Evolutionary conservation across 257 asterid genomes (phyloP), one percentile per base, ranked within the genome.

Genomic region (Scutellaria galericulata): DNA sequence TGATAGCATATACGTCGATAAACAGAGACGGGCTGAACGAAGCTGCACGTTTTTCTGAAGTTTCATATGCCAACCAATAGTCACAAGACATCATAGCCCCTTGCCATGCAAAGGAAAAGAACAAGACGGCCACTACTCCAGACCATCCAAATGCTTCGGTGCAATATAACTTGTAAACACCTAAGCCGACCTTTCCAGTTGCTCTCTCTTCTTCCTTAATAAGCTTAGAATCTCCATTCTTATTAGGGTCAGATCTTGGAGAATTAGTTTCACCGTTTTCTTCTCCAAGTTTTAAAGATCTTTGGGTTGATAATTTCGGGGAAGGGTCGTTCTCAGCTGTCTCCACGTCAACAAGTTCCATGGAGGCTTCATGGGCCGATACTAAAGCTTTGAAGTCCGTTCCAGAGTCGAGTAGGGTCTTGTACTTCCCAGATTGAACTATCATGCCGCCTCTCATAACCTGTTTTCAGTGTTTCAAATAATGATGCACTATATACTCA

Each of bases 361-460:
- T 87, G 2, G 99, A 90, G 59, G 96, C 85, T 3, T 92, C 99
- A 9, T 95, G 98, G 0, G 99, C 99, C 0, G 89, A 78, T 76
- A 95, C 99, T 75, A 95, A 83, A 12, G 85, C 82, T 77, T 83
- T 78, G 84, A 95, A 95, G 78, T 92, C 96, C 66, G 77, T 6
- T 45, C 97, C 97, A 7, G 90, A 79, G 22, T 74, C 82, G 11
- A 90, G 81, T 22, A 92, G 68, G 64, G 65, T 71, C 44, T 84
- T n/a, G 78, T 95, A 95, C 79, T 88, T 95, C 4, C 99, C 99
- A 0, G 98, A 86, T 79, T 95, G 91, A 14, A 86, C 96, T 14
- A 95, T 85, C 79, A 68, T 82, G 68, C 99, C 99, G 15, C 88
- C 98, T 72, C 93, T 84, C 99, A 95, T 95, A 42, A 94, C 99